Evolutionary conservation across 129 eudicot species (phyloP).

Genomic region (Deinandra increscens): DNA sequence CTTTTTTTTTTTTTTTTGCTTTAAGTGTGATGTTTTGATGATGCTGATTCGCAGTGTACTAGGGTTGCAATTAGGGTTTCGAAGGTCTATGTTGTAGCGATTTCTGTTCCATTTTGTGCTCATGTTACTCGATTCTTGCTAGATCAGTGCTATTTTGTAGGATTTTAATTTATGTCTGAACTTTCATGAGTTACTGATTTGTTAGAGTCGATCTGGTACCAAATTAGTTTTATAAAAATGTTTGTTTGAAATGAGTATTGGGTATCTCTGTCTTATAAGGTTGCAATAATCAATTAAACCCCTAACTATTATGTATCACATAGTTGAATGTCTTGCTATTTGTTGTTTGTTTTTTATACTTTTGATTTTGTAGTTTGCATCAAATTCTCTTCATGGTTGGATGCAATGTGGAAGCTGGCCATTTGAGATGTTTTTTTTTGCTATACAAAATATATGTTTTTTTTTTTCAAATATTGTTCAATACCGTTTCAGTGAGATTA

Average conservation of each 20-base stretch:
- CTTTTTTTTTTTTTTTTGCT: slow-evolving; percentile 17
- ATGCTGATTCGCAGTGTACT: slow-evolving; percentile 21
- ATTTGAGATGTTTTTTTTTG: neutral
- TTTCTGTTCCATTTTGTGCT: slow-evolving; percentile 11
- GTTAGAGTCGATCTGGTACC: slow-evolving; percentile 12
- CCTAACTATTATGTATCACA: neutral
- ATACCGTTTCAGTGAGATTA: neutral
- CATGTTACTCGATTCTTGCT: slow-evolving; percentile 20
- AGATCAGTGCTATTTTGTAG: slow-evolving; percentile 29
- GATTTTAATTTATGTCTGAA: slow-evolving; percentile 12
- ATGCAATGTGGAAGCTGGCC: neutral
- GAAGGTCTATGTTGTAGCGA: neutral
- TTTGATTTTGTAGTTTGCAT: neutral
- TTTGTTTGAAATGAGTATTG: neutral
- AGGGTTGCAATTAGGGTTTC: slow-evolving; percentile 28
- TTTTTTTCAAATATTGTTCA: too few relatives aligned
- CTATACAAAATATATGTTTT: too few relatives aligned
- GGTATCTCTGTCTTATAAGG: neutral
- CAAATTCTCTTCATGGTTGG: neutral
- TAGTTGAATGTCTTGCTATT: slow-evolving; percentile 13
- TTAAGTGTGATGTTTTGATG: slow-evolving; percentile 21
- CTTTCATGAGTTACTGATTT: neutral
- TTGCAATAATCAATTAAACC: neutral
- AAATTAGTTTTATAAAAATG: neutral
- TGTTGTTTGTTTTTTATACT: neutral